Evolutionary conservation across 2,329 filamentous ascomycete species (phyloP), one percentile per base, ranked within the genome.

Genomic region (Coniochaeta sp.): DNA sequence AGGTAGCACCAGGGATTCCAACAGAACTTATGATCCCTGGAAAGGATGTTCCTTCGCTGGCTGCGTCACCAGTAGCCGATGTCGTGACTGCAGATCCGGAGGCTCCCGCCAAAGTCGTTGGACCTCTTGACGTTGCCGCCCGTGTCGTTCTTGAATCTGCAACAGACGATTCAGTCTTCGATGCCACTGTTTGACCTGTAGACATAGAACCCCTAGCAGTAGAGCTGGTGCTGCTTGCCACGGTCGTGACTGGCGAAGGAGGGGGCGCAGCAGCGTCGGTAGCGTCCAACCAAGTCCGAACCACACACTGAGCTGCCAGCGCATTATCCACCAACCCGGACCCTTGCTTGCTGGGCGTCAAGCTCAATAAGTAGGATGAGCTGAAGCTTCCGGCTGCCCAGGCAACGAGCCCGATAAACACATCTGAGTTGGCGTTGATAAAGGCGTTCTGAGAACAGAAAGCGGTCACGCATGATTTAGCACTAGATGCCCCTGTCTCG

Each of bases 401-500:
- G 58, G 67, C 76, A 10, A 80, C 74, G 50, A 80, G 73, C 10
- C 79, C 79, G 10, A 75, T 65, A 62, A 78, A 77, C 24, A 80
- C 78, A 58, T 81, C 79, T 1, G 75, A 71, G 63, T 81, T 80
- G 12, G 71, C 62, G 64, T 73, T 73, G 66, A 81, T 78, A 61
- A 77, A 75, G 30, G 71, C 66, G 65, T 79, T 81, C 44, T 81
- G 79, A 17, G 73, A 69, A 62, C 78, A 80, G 64, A 81, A 80
- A 14, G 66, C 70, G 1, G 70, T 68, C 61, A 79, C 66, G 62
- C 79, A 81, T 69, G 76, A 72, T 3, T 68, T 61, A 58, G 75
- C 73, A 64, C 71, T 72, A 2, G 75, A 78, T 0, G 78, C 81
- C 6, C 82, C 82, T 2, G 79, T 81, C 70, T 85, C 82, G 17